Conservation (phyloP, 2,329 filamentous ascomycete genomes). For the Westerdykella ornata region DNA sequence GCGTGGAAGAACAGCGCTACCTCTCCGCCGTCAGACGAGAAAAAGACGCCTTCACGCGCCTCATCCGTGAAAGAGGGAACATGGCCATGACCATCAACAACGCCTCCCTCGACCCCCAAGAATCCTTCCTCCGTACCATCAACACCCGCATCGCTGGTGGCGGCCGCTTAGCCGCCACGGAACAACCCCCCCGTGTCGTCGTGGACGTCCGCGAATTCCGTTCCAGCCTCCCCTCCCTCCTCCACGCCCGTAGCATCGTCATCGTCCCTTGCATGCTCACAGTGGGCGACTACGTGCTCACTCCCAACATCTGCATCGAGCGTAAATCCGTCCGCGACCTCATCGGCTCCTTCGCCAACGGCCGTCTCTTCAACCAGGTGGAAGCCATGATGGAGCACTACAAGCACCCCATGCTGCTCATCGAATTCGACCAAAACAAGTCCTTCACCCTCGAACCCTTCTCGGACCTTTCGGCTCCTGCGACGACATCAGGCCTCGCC, state of each 20-base stretch:
- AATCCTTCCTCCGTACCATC: slow-evolving; percentile 86
- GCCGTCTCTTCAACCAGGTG: slow-evolving; percentile 82
- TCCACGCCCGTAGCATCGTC: slow-evolving; percentile 82
- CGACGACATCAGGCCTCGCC: slow-evolving; percentile 52
- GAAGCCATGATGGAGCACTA: slow-evolving; percentile 95
- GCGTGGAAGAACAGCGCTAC: slow-evolving; percentile 92
- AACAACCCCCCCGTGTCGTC: slow-evolving; percentile 80
- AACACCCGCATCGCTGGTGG: slow-evolving; percentile 96
- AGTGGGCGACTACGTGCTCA: slow-evolving; percentile 92
- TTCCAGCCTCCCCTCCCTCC: slow-evolving; percentile 80
- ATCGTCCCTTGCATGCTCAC: slow-evolving; percentile 94
- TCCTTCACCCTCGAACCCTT: slow-evolving; percentile 78
- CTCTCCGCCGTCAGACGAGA: slow-evolving; percentile 84
- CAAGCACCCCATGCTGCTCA: slow-evolving; percentile 80
- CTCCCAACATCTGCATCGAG: slow-evolving; percentile 85
- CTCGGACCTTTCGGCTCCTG: slow-evolving; percentile 37
- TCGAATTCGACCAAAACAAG: slow-evolving; percentile 97
- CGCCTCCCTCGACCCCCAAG: slow-evolving; percentile 68
- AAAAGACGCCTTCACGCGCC: slow-evolving; percentile 89
- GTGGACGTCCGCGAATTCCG: slow-evolving; percentile 96
- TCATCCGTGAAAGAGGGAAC: slow-evolving; percentile 87
- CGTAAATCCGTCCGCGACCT: slow-evolving; percentile 89
- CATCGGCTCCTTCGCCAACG: slow-evolving; percentile 85
- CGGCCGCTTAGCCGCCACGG: slow-evolving; percentile 74
- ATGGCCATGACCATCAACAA: slow-evolving; percentile 86